These are phyloP conservation scores for Linnemannia schmuckeri DNA, from an alignment of 192 early-diverging fungal genomes.

Conservation along the genomic window DNA sequence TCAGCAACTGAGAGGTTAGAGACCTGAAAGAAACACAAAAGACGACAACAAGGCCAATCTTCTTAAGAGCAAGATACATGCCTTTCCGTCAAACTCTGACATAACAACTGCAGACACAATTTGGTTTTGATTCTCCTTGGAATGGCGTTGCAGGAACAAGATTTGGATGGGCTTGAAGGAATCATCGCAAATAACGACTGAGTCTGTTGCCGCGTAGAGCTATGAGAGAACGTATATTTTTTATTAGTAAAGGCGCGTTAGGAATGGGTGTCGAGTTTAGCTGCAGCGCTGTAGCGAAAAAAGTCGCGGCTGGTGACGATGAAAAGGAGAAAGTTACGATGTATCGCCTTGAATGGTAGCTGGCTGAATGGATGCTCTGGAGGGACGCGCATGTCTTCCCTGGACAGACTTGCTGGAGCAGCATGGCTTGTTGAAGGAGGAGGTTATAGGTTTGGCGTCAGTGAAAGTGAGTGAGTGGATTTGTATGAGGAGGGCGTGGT, in stretches of 20 bases:
- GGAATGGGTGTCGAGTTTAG: not conserved
- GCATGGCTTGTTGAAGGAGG: conserved; percentile 44
- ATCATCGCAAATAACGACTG: conserved; percentile 64
- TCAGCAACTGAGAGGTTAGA: conserved; percentile 2
- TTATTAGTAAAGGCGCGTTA: not conserved
- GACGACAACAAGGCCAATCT: not conserved
- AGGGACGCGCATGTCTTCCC: conserved; percentile 64
- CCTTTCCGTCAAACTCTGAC: conserved; percentile 59
- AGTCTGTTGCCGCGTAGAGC: conserved; percentile 66
- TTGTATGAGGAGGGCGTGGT: too few species aligned
- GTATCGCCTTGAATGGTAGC: conserved; percentile 58
- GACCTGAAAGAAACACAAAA: not conserved
- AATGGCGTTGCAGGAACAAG: conserved; percentile 38
- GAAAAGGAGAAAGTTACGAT: conserved; percentile 55
- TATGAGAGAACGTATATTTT: conserved; percentile 18
- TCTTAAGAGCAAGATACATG: not conserved
- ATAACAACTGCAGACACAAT: conserved; percentile 56
- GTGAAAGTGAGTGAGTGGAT: not conserved
- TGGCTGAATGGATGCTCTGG: conserved; percentile 60
- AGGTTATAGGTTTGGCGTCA: not conserved
- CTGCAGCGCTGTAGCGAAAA: not conserved
- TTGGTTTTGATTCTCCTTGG: conserved; percentile 43
- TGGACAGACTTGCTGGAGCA: conserved; percentile 68
- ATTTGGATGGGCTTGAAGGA: conserved; percentile 62
- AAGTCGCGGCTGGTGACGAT: not conserved